These are phyloP conservation scores for Phoma sp. DNA, from an alignment of 2,329 filamentous ascomycete genomes.

Conservation along the genomic window DNA sequence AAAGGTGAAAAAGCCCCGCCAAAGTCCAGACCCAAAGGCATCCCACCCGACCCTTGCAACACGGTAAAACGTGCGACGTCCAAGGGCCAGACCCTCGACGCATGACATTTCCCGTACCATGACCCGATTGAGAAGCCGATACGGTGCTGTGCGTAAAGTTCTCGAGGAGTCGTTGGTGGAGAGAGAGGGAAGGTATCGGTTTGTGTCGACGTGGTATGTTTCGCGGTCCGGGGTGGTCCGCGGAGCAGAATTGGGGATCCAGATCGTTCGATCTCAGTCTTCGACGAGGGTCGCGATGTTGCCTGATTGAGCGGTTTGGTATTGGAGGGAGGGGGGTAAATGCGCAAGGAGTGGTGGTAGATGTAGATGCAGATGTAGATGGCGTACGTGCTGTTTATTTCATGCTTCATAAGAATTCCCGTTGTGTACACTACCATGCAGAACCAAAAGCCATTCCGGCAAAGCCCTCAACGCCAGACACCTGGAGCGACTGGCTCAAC, in stretches of 20 bases:
- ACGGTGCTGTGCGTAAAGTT: background rate
- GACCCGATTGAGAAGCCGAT: background rate
- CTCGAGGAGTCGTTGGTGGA: too few species aligned
- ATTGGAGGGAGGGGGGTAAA: background rate
- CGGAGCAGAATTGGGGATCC: background rate
- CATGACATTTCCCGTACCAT: too few species aligned
- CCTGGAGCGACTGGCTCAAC: slow-evolving; percentile 17
- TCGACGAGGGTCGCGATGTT: background rate
- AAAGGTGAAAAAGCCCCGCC: background rate
- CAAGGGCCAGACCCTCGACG: background rate
- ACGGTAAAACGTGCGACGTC: too few species aligned
- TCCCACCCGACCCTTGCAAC: too few species aligned
- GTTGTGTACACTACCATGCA: slow-evolving; percentile 4
- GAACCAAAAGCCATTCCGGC: slow-evolving; percentile 1
- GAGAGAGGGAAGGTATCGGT: too few species aligned
- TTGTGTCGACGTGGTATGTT: too few species aligned
- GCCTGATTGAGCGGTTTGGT: background rate
- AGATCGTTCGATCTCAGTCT: slow-evolving; percentile 3
- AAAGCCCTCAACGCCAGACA: slow-evolving; percentile 18
- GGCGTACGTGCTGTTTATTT: background rate
- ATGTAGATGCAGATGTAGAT: background rate
- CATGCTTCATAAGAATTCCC: background rate
- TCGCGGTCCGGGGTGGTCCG: background rate
- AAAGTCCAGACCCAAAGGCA: background rate
- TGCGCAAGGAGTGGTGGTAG: background rate